Base-by-base conservation (phyloP, 352 stramenopile species). In the Phytopythium aichiense region DNA sequence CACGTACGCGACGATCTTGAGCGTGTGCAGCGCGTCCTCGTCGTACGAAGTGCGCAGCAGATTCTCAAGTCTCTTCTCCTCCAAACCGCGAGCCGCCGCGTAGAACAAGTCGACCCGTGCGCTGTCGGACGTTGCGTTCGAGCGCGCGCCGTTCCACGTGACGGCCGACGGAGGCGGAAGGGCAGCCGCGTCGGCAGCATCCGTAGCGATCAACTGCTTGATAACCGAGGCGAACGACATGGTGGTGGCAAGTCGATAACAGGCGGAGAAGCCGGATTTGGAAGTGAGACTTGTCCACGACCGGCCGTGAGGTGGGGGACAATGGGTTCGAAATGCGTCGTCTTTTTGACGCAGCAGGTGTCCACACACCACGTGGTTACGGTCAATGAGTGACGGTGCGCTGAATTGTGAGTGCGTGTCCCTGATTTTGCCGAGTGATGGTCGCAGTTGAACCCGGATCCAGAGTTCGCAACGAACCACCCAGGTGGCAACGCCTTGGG, bases 1-100 rank as follows among this genome's bases (percentile, higher is more conserved):
- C 13, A 86, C 46, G 69, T 83, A 83, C 28, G 76, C 76, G 20
- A 77, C 58, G 16, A 86, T 51, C 71, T 81, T 86, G 63, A 86
- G 71, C 37, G 76, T 86, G 64, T 83, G 76, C 54, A 83, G 60
- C 30, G 73, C 49, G 50, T 86, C 68, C 58, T 86, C 73, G 6
- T 58, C 52, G 61, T 74, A 83, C 49, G 76, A 83, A 2, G 69
- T 69, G 9, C 68, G 64, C 33, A 84, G 50, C 7, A 84, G 54
- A 4, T 55, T 7, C 1, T 61, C 16, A 48, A 81, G 66, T 1
- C 66, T 70, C 22, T 60, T 38, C 46, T 80, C 70, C 38, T 69
- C 54, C 15, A 79, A 60, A 35, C 53, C 65, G 2, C 73, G 76
- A 25, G 75, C 49, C 16, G 72, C 61, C 2, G 61, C 64, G 56